Base-by-base conservation (phyloP, 768 basidiomycete genomes). In the Leucosporidium creatinivorum region DNA sequence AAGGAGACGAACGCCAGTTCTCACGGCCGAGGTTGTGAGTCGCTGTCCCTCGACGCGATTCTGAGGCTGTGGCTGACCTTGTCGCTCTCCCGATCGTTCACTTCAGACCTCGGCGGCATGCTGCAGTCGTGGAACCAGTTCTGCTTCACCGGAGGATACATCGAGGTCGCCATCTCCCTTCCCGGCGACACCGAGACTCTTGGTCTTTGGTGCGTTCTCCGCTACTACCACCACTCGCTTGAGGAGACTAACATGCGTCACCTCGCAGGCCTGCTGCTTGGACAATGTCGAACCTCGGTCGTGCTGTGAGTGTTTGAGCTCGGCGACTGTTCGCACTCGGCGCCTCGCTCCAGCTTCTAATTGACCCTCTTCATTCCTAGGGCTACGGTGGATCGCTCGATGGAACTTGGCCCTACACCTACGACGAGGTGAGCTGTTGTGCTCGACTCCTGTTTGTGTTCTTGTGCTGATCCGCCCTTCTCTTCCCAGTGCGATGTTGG, bases 401-500 rank as follows among this genome's bases (percentile, higher is more conserved):
- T 39, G 62, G 69, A 21, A 66, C 55, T 23, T 65, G 64, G 56
- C 61, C 65, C 4, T 59, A 65, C 52, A 58, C 47, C 8, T 63
- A 5, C 57, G 59, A 21, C 19, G 67, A 52, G 25, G 44, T 51
- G 18, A 21, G 44, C 49, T n/a, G 9, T 39, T 23, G 9, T 1
- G 50, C 12, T 26, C 6, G 18, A 36, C n/a, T 10, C 8, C 5
- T n/a, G 4, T 23, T 6, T 28, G 21, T 17, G 2, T n/a, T 31
- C 5, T 5, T 18, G 9, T 50, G n/a, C 9, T 21, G 25, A 28
- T 21, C 49, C 31, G 48, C 17, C 15, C 21, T 31, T 17, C 4
- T 71, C 60, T 19, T 39, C 56, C 19, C 80, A 83, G 23, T 96
- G 93, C 73, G 93, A 98, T 76, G 81, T 93, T 25, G 93, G 93